phyloP scores from a whole-genome alignment of 768 basidiomycete species.

The Guyanaporus albipodus region DNA sequence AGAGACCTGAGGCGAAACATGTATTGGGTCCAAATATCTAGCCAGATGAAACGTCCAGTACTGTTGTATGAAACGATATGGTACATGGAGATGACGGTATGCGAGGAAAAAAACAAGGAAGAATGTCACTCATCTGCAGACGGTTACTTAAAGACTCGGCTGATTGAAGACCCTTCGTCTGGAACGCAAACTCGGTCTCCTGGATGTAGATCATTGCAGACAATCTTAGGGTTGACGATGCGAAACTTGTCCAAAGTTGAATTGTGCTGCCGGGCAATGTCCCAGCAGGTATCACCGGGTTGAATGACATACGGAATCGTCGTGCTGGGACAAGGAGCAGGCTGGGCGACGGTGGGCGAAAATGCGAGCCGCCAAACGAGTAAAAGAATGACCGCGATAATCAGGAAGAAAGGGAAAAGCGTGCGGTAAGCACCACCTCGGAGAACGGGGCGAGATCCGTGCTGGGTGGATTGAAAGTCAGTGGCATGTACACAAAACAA shows the following conservation, averaged over 20 bases:
- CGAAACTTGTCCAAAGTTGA: slow-evolving; percentile 50
- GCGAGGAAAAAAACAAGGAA: background rate
- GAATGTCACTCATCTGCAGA: background rate
- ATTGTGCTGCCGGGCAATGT: slow-evolving; percentile 46
- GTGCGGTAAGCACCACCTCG: slow-evolving; percentile 51
- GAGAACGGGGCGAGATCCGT: slow-evolving; percentile 28
- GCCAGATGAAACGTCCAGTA: slow-evolving; percentile 4
- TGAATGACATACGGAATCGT: slow-evolving; percentile 44
- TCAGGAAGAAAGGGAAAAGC: slow-evolving; percentile 70
- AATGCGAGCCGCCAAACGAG: slow-evolving; percentile 61
- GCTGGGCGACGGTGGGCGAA: slow-evolving; percentile 26
- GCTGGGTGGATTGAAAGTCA: slow-evolving; percentile 25
- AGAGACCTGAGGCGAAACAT: too few relatives aligned
- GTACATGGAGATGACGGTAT: slow-evolving; percentile 20
- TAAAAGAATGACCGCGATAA: slow-evolving; percentile 58
- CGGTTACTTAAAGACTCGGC: slow-evolving; percentile 25
- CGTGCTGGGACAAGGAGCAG: slow-evolving; percentile 34
- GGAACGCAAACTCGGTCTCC: slow-evolving; percentile 62
- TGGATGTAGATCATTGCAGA: slow-evolving; percentile 57
- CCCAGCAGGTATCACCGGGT: slow-evolving; percentile 66
- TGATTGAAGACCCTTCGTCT: slow-evolving; percentile 33
- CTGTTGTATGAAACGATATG: slow-evolving; percentile 3
- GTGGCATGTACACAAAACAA: background rate
- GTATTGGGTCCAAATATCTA: background rate
- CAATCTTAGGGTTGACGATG: slow-evolving; percentile 48